These are phyloP conservation scores for Huntiella abstrusa DNA, from an alignment of 2,329 filamentous ascomycete genomes.

Conservation along the genomic window DNA sequence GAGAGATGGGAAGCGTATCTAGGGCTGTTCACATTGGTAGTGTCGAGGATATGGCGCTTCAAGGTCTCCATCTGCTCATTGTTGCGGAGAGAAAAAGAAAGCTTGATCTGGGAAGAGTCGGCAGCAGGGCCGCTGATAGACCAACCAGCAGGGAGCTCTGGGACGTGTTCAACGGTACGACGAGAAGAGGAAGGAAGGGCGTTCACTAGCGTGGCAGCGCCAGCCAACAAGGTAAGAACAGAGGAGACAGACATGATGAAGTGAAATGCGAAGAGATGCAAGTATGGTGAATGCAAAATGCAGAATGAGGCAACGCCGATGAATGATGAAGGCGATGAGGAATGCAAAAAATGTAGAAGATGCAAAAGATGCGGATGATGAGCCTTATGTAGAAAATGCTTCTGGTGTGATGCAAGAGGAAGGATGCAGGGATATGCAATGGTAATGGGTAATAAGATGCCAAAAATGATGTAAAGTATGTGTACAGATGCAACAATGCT, in stretches of 20 bases:
- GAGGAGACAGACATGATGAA: constrained; percentile 5
- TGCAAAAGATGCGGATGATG: neutral
- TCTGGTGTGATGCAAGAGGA: neutral
- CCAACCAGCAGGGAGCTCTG: constrained; percentile 11
- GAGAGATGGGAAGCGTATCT: constrained; percentile 27
- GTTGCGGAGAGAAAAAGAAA: constrained; percentile 12
- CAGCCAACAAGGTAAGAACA: constrained; percentile 8
- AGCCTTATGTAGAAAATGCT: neutral
- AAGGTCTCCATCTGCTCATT: constrained; percentile 9
- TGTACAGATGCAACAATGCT: no score
- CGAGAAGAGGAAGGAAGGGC: constrained; percentile 7
- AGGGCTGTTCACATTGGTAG: constrained; percentile 26
- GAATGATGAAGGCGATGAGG: neutral
- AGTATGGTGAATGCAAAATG: neutral
- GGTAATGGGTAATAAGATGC: neutral
- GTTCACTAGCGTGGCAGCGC: constrained; percentile 1
- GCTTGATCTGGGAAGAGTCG: constrained; percentile 3
- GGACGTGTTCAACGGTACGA: constrained; percentile 9
- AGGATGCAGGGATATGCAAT: neutral
- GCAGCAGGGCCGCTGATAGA: constrained; percentile 2
- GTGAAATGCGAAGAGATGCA: neutral
- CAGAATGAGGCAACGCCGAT: neutral
- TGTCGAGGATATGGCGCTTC: constrained; percentile 7
- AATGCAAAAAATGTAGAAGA: neutral
- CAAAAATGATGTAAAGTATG: neutral